These are phyloP conservation scores for Saturnispora sanitii DNA, from an alignment of 805 yeast genomes.

Conservation along the genomic window DNA sequence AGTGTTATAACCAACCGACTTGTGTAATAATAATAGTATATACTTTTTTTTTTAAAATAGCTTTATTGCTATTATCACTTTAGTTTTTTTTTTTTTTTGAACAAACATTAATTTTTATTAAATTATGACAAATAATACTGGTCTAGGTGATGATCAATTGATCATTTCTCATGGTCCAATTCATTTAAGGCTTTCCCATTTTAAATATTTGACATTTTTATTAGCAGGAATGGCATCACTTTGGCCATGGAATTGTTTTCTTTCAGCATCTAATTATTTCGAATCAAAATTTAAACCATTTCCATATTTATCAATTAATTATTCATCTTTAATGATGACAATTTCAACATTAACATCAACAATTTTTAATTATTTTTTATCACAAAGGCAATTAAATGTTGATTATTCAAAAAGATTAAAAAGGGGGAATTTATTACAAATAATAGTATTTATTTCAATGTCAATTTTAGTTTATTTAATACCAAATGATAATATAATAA, in stretches of 20 bases:
- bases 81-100: not conserved
- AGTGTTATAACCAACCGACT: no score
- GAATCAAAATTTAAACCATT: slow-evolving; percentile 45
- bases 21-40: no score
- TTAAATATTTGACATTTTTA: slow-evolving; percentile 51
- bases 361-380: slow-evolving; percentile 46
- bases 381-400: slow-evolving; percentile 54
- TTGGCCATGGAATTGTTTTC: slow-evolving; percentile 96
- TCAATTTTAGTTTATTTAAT: slow-evolving; percentile 36
- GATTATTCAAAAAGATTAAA: slow-evolving; percentile 49
- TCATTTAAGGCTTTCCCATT: slow-evolving; percentile 12
- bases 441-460: slow-evolving; percentile 47
- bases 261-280: slow-evolving; percentile 80
- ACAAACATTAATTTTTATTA: not conserved
- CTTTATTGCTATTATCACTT: no score
- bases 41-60: no score
- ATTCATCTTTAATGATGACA: slow-evolving; percentile 83
- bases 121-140: no score
- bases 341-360: slow-evolving; percentile 66
- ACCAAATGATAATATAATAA: slow-evolving; percentile 24
- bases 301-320: slow-evolving; percentile 43
- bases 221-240: slow-evolving; percentile 67
- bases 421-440: slow-evolving; percentile 51
- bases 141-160: slow-evolving; percentile 3
- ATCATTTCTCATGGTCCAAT: not conserved